Base-by-base conservation (phyloP, 352 stramenopile species). In the Pythium folliculosum region DNA sequence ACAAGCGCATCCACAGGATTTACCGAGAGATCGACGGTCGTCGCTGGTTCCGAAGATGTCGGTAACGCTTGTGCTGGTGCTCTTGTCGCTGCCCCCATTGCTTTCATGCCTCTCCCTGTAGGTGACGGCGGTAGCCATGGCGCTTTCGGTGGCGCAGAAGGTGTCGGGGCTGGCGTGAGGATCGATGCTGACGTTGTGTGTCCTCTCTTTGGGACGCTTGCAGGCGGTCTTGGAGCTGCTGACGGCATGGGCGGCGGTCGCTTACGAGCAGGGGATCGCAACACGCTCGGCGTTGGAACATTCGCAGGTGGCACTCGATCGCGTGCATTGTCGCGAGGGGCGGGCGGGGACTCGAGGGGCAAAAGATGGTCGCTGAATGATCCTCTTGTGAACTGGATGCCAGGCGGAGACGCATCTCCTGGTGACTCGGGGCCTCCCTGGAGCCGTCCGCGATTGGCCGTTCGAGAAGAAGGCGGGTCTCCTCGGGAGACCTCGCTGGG, bases 1-100 rank as follows among this genome's bases (percentile, higher is more conserved):
- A 85, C 78, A 10, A 94, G 61, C 3, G 76, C 83, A 40, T 91
- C 84, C 21, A 91, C 79, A 12, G 84, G 84, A 60, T 88, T 70
- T 63, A 74, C 57, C 57, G 68, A 63, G 8, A 69, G 4, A 49
- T 56, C 37, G 12, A 73, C 43, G 22, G 37, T 10, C 5, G 30
- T 14, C 37, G 13, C n/a, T 25, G 51, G 30, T 5, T 77, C 63
- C 25, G 73, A 78, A 27, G 57, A 32, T 10, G 37, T 27, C 30
- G 69, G 52, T 17, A 27, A 5, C 21, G 25, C 23, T 19, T 7
- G 43, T 14, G 50, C 30, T 22, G 50, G 44, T 22, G 27, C 38
- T 16, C 57, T 12, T 17, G 10, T 25, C 27, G 8, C 57, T 12
- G 44, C 9, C n/a, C 5, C 7, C 2, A 6, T 17, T 13, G 60